These are phyloP conservation scores for Apiotrichum brassicae DNA, from an alignment of 1,284 basidiomycete genomes.

Conservation along the genomic window DNA sequence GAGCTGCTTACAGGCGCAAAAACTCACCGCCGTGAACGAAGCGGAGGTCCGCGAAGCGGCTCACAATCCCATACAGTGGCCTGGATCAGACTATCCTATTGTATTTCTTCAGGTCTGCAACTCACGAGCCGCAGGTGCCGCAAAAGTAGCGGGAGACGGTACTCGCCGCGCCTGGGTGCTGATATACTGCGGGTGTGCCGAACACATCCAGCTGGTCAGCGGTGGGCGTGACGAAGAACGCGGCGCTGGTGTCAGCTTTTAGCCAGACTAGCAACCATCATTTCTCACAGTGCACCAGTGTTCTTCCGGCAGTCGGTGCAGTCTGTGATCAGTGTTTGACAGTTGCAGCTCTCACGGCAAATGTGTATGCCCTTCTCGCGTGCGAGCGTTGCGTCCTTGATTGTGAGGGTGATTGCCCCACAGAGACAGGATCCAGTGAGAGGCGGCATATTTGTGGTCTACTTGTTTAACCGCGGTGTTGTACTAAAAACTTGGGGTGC, in stretches of 20 bases:
- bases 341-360: neutral
- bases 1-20: too few species aligned
- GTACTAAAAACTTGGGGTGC: too few species aligned
- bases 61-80: neutral
- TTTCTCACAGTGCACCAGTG: neutral
- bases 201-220: neutral
- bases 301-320: neutral
- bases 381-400: neutral
- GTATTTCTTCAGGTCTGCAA: neutral
- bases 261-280: too few species aligned
- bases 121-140: neutral
- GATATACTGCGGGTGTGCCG: neutral
- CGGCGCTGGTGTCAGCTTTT: neutral
- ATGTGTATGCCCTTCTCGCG: neutral
- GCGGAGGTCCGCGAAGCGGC: neutral
- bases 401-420: neutral
- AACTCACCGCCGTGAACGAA: neutral
- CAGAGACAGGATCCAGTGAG: neutral
- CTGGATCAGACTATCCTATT: neutral
- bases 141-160: neutral
- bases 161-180: neutral
- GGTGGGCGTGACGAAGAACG: neutral
- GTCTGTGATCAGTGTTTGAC: neutral
- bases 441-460: too few species aligned
- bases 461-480: too few species aligned